These are phyloP conservation scores for Bolboschoenus planiculmis DNA, from an alignment of 176 grass and related monocot genomes.

Conservation along the genomic window DNA sequence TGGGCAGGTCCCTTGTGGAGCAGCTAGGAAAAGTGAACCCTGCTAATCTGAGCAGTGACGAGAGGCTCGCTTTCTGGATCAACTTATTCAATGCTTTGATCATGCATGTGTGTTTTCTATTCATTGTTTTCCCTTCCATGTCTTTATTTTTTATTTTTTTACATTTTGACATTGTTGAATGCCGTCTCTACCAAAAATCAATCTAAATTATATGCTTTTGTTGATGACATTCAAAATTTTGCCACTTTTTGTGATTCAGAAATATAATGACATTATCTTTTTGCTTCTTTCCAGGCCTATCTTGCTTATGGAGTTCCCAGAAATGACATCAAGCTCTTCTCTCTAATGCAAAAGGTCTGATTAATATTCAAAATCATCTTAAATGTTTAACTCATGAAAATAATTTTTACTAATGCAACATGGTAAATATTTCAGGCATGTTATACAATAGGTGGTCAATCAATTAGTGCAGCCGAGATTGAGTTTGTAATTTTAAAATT, in stretches of 20 bases:
- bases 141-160: conserved; percentile 3
- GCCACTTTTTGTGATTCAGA: neutral
- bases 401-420: neutral
- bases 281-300: conserved; percentile 57
- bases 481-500: conserved; percentile 89
- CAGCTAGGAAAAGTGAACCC: conserved; percentile 82
- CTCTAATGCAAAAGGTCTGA: conserved; percentile 95
- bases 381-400: neutral
- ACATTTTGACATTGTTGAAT: neutral
- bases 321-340: conserved; percentile 93
- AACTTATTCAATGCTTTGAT: conserved; percentile 95
- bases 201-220: neutral
- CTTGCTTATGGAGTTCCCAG: conserved; percentile 92
- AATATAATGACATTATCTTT: neutral
- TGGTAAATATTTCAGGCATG: conserved; percentile 48
- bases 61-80: conserved; percentile 96
- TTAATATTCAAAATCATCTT: conserved; percentile 16
- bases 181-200: neutral
- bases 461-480: conserved; percentile 93
- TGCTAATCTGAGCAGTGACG: conserved; percentile 45
- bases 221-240: neutral
- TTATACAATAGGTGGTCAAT: conserved; percentile 83
- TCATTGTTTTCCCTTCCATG: neutral
- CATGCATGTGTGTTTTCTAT: conserved; percentile 90
- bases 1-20: conserved; percentile 85